Conservation (phyloP, 148 eudicot genomes). For the Vaccinium corymbosum region DNA sequence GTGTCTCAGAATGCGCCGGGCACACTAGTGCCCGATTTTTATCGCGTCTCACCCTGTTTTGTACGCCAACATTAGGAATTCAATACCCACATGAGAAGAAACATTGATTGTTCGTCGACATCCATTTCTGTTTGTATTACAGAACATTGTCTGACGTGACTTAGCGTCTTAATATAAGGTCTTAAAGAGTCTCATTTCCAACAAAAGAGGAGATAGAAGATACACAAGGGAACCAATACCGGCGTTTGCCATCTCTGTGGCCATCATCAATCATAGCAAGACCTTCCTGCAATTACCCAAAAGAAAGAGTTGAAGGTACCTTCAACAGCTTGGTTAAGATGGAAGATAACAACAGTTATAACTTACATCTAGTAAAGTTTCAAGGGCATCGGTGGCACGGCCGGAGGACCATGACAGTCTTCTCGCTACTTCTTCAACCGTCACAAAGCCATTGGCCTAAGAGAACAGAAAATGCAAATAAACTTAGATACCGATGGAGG, state of each 20-base stretch:
- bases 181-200: slow-evolving; percentile 47
- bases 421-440: slow-evolving; percentile 82
- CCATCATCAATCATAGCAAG: slow-evolving; percentile 99
- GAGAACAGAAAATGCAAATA: slow-evolving; percentile 9
- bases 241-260: slow-evolving; percentile 75
- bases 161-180: neutral
- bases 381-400: slow-evolving; percentile 94
- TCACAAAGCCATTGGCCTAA: slow-evolving; percentile 87
- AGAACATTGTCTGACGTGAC: neutral
- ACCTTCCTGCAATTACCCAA: slow-evolving; percentile 56
- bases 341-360: neutral
- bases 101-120: neutral
- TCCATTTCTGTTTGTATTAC: neutral
- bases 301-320: neutral
- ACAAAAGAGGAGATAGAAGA: slow-evolving; percentile 70
- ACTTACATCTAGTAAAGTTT: slow-evolving; percentile 74
- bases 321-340: neutral
- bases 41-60: neutral
- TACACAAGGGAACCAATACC: slow-evolving; percentile 96
- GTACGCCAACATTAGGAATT: neutral
- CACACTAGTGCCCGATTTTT: neutral
- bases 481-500: neutral
- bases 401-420: slow-evolving; percentile 83
- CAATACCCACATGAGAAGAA: neutral
- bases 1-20: neutral